phyloP scores from a whole-genome alignment of 306 rosid species.

The Quercus alba region DNA sequence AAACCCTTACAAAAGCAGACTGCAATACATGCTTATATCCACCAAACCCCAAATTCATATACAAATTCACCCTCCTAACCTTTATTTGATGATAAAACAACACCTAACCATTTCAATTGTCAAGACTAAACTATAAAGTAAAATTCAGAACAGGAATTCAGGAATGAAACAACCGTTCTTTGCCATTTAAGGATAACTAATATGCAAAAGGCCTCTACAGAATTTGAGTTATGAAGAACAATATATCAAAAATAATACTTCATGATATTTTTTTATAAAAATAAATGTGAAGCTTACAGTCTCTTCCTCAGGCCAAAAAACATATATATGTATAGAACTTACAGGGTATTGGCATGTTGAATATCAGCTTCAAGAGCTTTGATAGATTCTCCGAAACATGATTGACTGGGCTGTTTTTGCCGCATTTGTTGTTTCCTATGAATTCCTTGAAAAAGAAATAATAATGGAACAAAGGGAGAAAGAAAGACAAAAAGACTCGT shows the following conservation, averaged over 20 bases:
- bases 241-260: neutral
- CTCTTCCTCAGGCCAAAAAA: neutral
- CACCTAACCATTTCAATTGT: constrained; percentile 18
- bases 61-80: constrained; percentile 1
- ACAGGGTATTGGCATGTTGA: constrained; percentile 65
- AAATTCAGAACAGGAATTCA: constrained; percentile 9
- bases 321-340: constrained; percentile 14
- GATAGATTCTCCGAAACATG: constrained; percentile 56
- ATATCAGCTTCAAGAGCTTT: constrained; percentile 71
- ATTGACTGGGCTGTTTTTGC: constrained; percentile 39
- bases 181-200: neutral
- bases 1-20: neutral
- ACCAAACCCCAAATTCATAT: neutral
- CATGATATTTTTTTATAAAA: too few relatives aligned
- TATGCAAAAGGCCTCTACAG: constrained; percentile 9
- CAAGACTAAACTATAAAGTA: neutral
- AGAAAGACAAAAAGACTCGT: constrained; percentile 5
- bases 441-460: neutral
- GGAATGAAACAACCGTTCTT: neutral
- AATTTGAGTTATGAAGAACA: neutral
- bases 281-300: too few relatives aligned
- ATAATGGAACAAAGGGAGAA: constrained; percentile 1
- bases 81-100: constrained; percentile 8
- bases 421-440: constrained; percentile 41
- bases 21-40: neutral